phyloP scores from a whole-genome alignment of 352 stramenopile species.

The Phytophthora pini region DNA sequence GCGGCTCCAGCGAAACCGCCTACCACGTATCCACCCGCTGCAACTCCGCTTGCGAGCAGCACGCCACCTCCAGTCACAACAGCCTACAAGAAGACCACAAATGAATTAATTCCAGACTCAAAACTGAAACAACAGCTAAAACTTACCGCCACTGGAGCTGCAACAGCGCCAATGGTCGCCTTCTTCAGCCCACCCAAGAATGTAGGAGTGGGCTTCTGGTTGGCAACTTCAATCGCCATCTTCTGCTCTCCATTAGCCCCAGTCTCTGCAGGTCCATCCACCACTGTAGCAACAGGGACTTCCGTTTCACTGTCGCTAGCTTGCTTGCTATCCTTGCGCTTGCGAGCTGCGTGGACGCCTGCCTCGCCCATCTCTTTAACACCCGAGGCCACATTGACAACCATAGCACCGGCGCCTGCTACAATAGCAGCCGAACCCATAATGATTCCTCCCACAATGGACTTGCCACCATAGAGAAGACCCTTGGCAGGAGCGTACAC shows the following conservation, averaged over 20 bases:
- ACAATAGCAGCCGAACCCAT: constrained; percentile 85
- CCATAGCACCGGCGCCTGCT: constrained; percentile 78
- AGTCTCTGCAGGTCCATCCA: constrained; percentile 14
- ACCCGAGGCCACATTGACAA: constrained; percentile 80
- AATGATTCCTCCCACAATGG: constrained; percentile 82
- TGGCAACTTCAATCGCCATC: constrained; percentile 38
- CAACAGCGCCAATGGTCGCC: constrained; percentile 81
- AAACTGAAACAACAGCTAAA: background rate
- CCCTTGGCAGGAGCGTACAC: constrained; percentile 87
- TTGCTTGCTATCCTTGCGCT: constrained; percentile 61
- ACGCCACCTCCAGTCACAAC: constrained; percentile 82
- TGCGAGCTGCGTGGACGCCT: constrained; percentile 76
- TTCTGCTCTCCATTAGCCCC: constrained; percentile 32
- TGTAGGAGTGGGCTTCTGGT: constrained; percentile 75
- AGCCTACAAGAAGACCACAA: constrained; percentile 38
- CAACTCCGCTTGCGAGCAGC: constrained; percentile 77
- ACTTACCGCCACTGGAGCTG: constrained; percentile 80
- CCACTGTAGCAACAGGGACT: constrained; percentile 22
- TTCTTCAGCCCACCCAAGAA: constrained; percentile 90
- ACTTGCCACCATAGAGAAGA: constrained; percentile 84
- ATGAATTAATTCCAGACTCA: background rate
- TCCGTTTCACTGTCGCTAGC: constrained; percentile 50
- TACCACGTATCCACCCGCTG: constrained; percentile 79
- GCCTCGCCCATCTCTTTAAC: constrained; percentile 91
- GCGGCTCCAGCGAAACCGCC: constrained; percentile 83